Percentiles rank a stretch among this genome's conserved stretches.
These are phyloP conservation scores for Mycena pura DNA, from an alignment of 768 basidiomycete species.

Conservation along the genomic window DNA sequence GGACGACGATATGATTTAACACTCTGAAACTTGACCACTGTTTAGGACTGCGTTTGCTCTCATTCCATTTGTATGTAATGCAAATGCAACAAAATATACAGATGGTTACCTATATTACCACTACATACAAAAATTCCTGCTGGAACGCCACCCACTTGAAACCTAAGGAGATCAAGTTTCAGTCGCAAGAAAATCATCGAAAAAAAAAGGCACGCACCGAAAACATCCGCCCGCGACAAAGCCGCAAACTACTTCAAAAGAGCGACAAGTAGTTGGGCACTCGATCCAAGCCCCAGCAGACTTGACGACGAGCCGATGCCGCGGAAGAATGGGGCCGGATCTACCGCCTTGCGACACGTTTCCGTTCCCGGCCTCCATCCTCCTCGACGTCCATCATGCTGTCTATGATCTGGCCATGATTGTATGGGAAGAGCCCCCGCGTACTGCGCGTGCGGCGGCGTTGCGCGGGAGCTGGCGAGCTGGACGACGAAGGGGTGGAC, in stretches of 20 bases:
- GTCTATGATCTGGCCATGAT: slow-evolving; percentile 48
- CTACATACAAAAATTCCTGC: too few relatives aligned
- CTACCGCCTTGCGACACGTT: slow-evolving; percentile 71
- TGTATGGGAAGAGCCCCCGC: slow-evolving; percentile 40
- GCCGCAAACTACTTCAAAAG: slow-evolving; percentile 17
- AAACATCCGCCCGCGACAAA: background rate
- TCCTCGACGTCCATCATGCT: slow-evolving; percentile 78
- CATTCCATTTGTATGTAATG: too few relatives aligned
- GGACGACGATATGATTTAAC: too few relatives aligned
- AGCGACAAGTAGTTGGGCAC: slow-evolving; percentile 15
- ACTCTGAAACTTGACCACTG: too few relatives aligned
- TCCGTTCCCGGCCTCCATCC: slow-evolving; percentile 73
- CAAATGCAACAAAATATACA: too few relatives aligned
- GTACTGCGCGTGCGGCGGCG: slow-evolving; percentile 65
- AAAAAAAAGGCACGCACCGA: background rate
- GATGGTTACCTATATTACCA: too few relatives aligned
- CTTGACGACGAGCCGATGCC: background rate
- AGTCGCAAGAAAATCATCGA: too few relatives aligned
- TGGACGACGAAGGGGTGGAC: slow-evolving; percentile 45
- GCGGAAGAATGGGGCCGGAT: background rate
- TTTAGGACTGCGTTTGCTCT: too few relatives aligned
- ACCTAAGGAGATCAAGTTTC: too few relatives aligned
- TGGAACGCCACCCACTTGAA: too few relatives aligned
- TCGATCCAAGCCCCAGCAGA: background rate
- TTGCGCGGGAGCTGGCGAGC: slow-evolving; percentile 30